A percentile compares a stretch with the other conserved stretches of the same genome.
phyloP scores from a whole-genome alignment of 768 basidiomycete species.

The Boletus rufocinnamomeus region DNA sequence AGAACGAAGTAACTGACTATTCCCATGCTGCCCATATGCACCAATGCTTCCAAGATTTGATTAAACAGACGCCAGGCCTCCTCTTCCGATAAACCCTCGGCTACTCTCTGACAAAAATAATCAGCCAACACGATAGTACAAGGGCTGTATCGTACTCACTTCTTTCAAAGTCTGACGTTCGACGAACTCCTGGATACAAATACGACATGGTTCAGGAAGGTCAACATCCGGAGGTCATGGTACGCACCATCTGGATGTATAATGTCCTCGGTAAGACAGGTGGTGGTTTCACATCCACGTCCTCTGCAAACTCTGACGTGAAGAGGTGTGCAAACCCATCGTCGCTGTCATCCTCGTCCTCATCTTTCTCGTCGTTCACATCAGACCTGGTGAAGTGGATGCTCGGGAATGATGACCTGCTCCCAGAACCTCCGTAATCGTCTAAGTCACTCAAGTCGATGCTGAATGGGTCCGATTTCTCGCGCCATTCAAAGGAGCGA shows the following conservation, averaged over 20 bases:
- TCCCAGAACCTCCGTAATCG: conserved; percentile 53
- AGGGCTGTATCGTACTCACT: conserved; percentile 37
- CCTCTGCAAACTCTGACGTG: conserved; percentile 36
- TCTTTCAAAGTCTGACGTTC: conserved; percentile 90
- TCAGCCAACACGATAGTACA: conserved; percentile 1
- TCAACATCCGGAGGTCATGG: not conserved
- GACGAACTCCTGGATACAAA: conserved; percentile 69
- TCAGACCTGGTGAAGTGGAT: conserved; percentile 72
- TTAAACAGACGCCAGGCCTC: conserved; percentile 90
- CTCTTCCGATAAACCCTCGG: conserved; percentile 78
- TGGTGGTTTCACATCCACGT: conserved; percentile 33
- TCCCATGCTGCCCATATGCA: conserved; percentile 85
- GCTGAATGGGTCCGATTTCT: conserved; percentile 59
- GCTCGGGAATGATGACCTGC: conserved; percentile 72
- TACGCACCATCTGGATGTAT: conserved; percentile 92
- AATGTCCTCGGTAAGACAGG: conserved; percentile 53
- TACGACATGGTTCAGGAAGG: not conserved
- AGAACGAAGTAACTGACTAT: conserved; percentile 55
- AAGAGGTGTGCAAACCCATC: conserved; percentile 43
- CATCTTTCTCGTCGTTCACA: conserved; percentile 41
- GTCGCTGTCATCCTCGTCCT: conserved; percentile 46
- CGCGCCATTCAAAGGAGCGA: conserved; percentile 39
- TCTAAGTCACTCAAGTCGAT: conserved; percentile 66
- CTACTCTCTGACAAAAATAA: conserved; percentile 54
- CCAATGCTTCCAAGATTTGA: conserved; percentile 86